Conservation (phyloP, 2,329 filamentous ascomycete species). For the Fusarium burgessii region DNA sequence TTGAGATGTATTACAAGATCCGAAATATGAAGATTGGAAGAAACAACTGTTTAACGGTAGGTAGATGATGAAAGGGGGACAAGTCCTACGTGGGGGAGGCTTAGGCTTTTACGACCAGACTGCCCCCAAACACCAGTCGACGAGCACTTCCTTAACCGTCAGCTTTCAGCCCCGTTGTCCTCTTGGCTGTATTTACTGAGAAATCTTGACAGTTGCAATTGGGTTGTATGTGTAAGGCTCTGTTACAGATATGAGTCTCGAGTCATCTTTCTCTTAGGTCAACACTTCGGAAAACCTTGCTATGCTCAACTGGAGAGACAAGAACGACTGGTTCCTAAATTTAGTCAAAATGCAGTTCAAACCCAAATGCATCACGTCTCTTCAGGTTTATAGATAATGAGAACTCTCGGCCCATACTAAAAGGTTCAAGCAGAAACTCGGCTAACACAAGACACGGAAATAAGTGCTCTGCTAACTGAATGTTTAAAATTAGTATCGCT, state of each 20-base stretch:
- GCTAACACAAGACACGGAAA: fast-evolving
- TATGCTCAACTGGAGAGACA: fast-evolving
- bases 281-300: too few relatives aligned
- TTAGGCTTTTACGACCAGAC: background rate
- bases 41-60: fast-evolving
- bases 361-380: background rate
- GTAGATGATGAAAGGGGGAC: background rate
- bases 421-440: fast-evolving
- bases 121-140: background rate
- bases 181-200: background rate
- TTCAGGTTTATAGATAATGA: too few relatives aligned
- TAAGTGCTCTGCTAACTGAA: background rate
- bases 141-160: background rate
- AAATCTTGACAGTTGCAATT: background rate
- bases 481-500: too few relatives aligned
- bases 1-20: background rate
- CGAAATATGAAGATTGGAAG: too few relatives aligned
- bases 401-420: too few relatives aligned
- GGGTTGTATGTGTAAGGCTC: background rate
- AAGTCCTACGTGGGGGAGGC: background rate
- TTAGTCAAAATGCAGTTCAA: background rate
- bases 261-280: background rate
- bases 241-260: background rate
- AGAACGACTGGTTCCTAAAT: fast-evolving
- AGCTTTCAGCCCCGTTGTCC: background rate